These are phyloP conservation scores for Colletotrichum sp. DNA, from an alignment of 2,329 filamentous ascomycete species.

Conservation along the genomic window DNA sequence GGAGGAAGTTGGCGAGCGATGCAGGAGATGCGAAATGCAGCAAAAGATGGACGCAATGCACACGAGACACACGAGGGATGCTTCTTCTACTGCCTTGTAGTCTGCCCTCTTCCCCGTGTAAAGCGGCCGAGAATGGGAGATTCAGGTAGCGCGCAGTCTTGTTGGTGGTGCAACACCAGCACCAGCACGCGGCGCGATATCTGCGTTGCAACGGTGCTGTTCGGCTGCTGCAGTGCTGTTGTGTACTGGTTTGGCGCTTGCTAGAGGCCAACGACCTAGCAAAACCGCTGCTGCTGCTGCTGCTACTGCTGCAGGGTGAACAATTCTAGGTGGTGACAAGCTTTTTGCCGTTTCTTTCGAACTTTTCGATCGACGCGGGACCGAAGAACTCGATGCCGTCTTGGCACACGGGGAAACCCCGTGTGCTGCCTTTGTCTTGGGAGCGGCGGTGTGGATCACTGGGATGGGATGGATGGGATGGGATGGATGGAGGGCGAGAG, in stretches of 20 bases:
- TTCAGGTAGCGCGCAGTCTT: not conserved
- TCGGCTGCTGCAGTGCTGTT: not conserved
- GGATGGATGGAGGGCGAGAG: not conserved
- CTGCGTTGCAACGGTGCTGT: not conserved
- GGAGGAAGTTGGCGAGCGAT: not conserved
- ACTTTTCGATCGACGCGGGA: not conserved
- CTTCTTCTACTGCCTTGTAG: not conserved
- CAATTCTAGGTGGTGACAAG: not conserved
- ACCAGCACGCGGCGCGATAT: not conserved
- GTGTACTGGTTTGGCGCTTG: not conserved
- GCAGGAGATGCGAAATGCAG: not conserved
- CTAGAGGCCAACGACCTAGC: not conserved
- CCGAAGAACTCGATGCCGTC: not conserved
- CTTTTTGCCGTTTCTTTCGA: not conserved
- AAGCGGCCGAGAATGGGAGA: not conserved
- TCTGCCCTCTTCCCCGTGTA: not conserved
- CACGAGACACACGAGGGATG: not conserved
- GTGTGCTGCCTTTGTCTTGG: not conserved
- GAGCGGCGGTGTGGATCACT: conserved; percentile 4
- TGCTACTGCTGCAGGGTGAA: not conserved
- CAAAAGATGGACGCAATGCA: not conserved
- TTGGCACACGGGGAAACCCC: not conserved
- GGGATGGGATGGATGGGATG: not conserved
- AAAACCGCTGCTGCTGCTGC: not conserved
- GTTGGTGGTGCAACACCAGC: not conserved